Base-by-base conservation (phyloP, 805 yeast genomes). In the Candida nonsorbophila region DNA sequence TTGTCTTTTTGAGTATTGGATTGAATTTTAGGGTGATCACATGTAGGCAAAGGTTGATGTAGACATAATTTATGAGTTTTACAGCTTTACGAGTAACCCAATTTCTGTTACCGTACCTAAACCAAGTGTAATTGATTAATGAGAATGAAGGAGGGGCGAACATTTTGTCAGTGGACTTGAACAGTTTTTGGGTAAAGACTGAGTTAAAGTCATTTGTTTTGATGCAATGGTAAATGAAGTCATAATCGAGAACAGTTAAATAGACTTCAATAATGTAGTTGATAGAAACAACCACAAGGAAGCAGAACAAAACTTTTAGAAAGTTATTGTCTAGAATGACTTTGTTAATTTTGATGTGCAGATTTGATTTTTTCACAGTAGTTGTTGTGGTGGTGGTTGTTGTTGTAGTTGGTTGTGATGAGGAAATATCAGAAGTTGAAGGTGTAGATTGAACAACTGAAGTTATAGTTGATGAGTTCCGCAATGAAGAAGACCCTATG, bases 401-500 rank as follows among this genome's bases (percentile, higher is more conserved):
- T 4, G 24, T n/a, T n/a, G n/a, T n/a, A 14, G 19, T 20, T 27
- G 5, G 27, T n/a, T 7, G 34, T 22, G 9, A 27, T 16, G n/a
- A 18, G 13, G 13, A 10, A 24, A 24, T 20, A 9, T 8, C 27
- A 12, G 16, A 16, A 3, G 28, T n/a, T 7, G 23, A 24, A n/a
- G 21, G 11, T 14, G 19, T 11, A 11, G n/a, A 45, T 16, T 41
- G 26, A 6, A 8, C 20, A 18, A 18, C 20, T 18, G 7, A 10
- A 18, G 7, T 18, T 18, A 10, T 18, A 8, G 20, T 8, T 18
- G 20, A 18, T 18, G 20, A 18, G 7, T 8, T 18, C 10, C 7
- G 20, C 20, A 8, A 18, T 12, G 47, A 27, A 16, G 45, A 33
- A 12, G 48, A 35, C 15, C 62, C 62, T 11, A 56, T 49, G 28